Base-by-base conservation (phyloP, 75 land plant species). In the Adiantum capillusveneris region DNA sequence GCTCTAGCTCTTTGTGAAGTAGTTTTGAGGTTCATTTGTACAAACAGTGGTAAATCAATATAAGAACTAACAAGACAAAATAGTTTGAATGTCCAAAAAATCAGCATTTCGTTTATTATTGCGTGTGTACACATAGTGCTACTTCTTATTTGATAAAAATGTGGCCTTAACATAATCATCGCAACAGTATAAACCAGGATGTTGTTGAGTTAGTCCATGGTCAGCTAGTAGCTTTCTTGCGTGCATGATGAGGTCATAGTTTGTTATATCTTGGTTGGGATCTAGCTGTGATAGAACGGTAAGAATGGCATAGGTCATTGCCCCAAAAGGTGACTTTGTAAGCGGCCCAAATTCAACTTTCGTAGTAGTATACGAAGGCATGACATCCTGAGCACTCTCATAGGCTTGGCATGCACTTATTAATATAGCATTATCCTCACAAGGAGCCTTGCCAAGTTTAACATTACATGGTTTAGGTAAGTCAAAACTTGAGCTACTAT, bases 261-360 rank as follows among this genome's bases (percentile, higher is more conserved):
- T 70, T 20, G 58, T 57, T 2, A 62, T 22, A 13, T 42, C 25
- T 19, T 22, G 43, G 6, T 41, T 56, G 28, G 51, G 31, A 57
- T 63, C 66, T 9, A 44, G 51, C 14, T 34, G 37, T 34, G 37
- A 34, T 34, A 70, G 49, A 17, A 70, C 56, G 37, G 59, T 56
- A 22, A 60, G 64, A n/a, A 68, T 60, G 21, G 71, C 71, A 41
- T 68, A 60, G 44, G 43, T 68, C 31, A 68, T 64, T 49, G 71
- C 71, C 50, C 71, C 71, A 42, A 34, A 34, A 20, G 28, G 56
- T 29, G 34, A 60, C 28, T n/a, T n/a, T n/a, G n/a, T n/a, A n/a
- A n/a, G n/a, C n/a, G n/a, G n/a, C n/a, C n/a, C n/a, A n/a, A n/a
- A n/a, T n/a, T n/a, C n/a, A n/a, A n/a, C n/a, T n/a, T n/a, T n/a